These are phyloP conservation scores for Fistulinella staudtii DNA, from an alignment of 1,284 basidiomycete species.

Conservation along the genomic window DNA sequence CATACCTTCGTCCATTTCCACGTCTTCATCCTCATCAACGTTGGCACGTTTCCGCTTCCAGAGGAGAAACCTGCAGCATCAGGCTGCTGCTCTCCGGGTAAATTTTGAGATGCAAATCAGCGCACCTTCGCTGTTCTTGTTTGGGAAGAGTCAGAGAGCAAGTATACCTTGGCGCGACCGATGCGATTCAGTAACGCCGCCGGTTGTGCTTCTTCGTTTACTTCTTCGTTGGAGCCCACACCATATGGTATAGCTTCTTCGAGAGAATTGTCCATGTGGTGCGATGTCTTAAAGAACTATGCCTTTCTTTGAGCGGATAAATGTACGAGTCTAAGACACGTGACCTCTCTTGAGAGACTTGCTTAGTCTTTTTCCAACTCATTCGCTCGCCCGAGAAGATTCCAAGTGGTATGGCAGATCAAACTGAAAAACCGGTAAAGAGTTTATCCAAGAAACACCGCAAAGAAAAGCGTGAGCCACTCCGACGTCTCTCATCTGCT, in stretches of 20 bases:
- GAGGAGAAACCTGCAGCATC: constrained; percentile 43
- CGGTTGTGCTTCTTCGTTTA: constrained; percentile 27
- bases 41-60: constrained; percentile 53
- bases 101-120: constrained; percentile 38
- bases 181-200: constrained; percentile 58
- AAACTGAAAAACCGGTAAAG: constrained; percentile 41
- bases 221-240: constrained; percentile 48
- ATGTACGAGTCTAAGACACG: constrained; percentile 8
- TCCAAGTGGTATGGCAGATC: constrained; percentile 41
- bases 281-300: not conserved
- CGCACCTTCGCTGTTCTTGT: constrained; percentile 66
- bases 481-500: not conserved
- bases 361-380: not conserved
- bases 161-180: constrained; percentile 61
- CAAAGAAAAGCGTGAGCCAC: constrained; percentile 84
- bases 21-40: constrained; percentile 39
- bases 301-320: not conserved
- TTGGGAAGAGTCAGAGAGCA: constrained; percentile 58
- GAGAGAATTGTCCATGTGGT: constrained; percentile 37
- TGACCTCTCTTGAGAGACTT: constrained; percentile 10
- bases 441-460: constrained; percentile 87
- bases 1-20: constrained; percentile 44
- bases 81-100: constrained; percentile 37
- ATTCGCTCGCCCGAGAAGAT: not conserved
- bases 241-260: constrained; percentile 35